Base-by-base conservation (phyloP, 257 asterid species). In the Prunella vulgaris region DNA sequence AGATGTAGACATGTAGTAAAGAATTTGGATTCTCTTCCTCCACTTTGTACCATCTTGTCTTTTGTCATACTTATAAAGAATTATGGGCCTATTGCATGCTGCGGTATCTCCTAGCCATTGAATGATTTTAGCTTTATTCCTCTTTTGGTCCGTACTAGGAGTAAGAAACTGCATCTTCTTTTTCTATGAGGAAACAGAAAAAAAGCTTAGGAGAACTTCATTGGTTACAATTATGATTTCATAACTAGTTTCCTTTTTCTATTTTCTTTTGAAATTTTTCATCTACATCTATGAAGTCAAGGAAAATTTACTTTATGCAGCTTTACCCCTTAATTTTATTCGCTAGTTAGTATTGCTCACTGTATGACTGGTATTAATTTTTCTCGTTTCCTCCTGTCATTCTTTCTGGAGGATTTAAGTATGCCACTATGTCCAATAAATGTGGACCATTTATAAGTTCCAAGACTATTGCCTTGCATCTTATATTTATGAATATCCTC, bases 131-230 rank as follows among this genome's bases (percentile, higher is more conserved):
- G 7, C 18, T 60, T 15, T 5, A 32, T 10, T 10, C 38, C 52
- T 44, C 28, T 21, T 71, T 27, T 60, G 14, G 57, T 32, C 57
- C 9, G 35, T 46, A 28, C 13, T 22, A 51, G 59, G 60, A 37
- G 38, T 68, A 60, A 27, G 30, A 27, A 51, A 72, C 42, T 49
- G 64, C 5, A n/a, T 28, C 53, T 22, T 72, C 65, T 4, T 62
- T 71, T 25, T 58, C 22, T 3, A 20, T 9, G 38, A 14, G 40
- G 37, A 30, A 52, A 37, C 25, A 10, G 24, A 38, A 20, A 13
- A 20, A 22, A 56, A 22, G 4, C 10, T 13, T 18, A 2, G 3
- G n/a, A 21, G 20, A 54, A 65, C 15, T 22, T 72, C 64, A 51
- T 62, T 22, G 37, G 37, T 60, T 32, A 18, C 15, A 10, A 52